These are phyloP conservation scores for Blastobotrys raffinosifermentans DNA, from an alignment of 1,139 yeast genomes.

Conservation along the genomic window DNA sequence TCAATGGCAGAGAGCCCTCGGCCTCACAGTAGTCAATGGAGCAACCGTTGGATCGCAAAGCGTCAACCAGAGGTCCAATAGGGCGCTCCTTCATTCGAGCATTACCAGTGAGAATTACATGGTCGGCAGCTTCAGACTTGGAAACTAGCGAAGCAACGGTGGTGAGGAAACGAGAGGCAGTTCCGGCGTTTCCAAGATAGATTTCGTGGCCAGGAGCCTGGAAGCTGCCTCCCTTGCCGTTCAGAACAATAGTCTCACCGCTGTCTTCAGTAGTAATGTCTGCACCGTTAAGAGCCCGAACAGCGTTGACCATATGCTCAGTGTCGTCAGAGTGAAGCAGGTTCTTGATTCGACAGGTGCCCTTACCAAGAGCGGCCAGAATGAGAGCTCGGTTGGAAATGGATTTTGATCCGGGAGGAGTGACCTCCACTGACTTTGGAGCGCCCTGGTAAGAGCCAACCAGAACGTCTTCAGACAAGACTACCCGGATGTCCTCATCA, in stretches of 20 bases:
- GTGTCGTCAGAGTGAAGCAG: slow-evolving; percentile 93
- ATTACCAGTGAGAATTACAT: slow-evolving; percentile 80
- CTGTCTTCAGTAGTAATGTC: slow-evolving; percentile 68
- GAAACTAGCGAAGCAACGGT: slow-evolving; percentile 81
- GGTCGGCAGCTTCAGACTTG: slow-evolving; percentile 36
- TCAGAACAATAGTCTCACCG: slow-evolving; percentile 79
- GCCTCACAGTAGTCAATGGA: slow-evolving; percentile 62
- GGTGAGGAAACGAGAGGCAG: slow-evolving; percentile 92
- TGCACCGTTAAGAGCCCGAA: slow-evolving; percentile 74
- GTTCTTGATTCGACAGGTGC: slow-evolving; percentile 76
- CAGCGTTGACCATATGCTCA: slow-evolving; percentile 88
- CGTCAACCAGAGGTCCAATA: slow-evolving; percentile 92
- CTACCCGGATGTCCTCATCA: slow-evolving; percentile 73
- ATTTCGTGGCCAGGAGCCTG: slow-evolving; percentile 56
- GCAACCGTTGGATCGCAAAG: slow-evolving; percentile 76
- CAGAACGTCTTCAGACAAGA: slow-evolving; percentile 74
- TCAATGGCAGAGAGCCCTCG: slow-evolving; percentile 82
- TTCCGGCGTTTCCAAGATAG: slow-evolving; percentile 95
- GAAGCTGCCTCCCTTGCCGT: slow-evolving; percentile 80
- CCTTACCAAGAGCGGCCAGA: slow-evolving; percentile 85
- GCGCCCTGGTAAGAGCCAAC: slow-evolving; percentile 45
- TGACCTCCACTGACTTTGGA: slow-evolving; percentile 44
- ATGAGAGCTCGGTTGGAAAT: slow-evolving; percentile 92
- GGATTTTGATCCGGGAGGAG: slow-evolving; percentile 96
- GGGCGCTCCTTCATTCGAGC: slow-evolving; percentile 98